Evolutionary conservation across 2,329 filamentous ascomycete genomes (phyloP).

Genomic region (Nothomitra cinnamomea): DNA sequence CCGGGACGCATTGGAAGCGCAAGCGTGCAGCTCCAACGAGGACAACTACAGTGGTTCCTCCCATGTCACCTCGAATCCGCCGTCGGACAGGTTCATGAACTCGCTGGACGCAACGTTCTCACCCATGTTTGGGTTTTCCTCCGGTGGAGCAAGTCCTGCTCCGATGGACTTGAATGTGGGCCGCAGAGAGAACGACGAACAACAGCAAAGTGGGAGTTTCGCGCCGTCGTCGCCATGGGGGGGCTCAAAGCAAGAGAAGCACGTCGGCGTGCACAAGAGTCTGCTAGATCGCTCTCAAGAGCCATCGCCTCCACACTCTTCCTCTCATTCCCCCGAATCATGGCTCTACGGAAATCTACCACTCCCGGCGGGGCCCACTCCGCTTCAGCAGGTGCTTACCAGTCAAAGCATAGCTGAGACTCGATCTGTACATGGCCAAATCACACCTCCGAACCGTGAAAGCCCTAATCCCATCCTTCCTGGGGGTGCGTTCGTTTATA

Average conservation of each 20-base stretch:
- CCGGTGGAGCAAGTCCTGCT: background rate
- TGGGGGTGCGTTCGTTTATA: conserved; percentile 1
- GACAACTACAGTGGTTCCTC: background rate
- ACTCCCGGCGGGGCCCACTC: conserved; percentile 7
- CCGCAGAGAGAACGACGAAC: background rate
- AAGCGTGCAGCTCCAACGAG: background rate
- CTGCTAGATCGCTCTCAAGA: background rate
- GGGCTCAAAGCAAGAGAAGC: background rate
- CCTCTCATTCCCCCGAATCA: conserved; percentile 1
- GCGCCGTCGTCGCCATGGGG: background rate
- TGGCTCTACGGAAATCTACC: background rate
- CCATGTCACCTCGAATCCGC: background rate
- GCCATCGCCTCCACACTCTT: conserved; percentile 4
- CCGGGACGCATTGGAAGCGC: background rate
- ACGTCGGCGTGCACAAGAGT: background rate
- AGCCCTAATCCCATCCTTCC: conserved; percentile 13
- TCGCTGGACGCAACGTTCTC: conserved; percentile 1
- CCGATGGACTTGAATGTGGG: background rate
- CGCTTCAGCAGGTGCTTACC: conserved; percentile 7
- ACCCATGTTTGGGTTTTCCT: conserved; percentile 5
- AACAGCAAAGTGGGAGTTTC: background rate
- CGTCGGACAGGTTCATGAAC: background rate
- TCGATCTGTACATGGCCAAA: conserved; percentile 18
- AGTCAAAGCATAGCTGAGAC: background rate
- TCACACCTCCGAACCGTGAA: conserved; percentile 21